phyloP scores from a whole-genome alignment of 345 rosid species.

The Noccaea bulbosa region DNA sequence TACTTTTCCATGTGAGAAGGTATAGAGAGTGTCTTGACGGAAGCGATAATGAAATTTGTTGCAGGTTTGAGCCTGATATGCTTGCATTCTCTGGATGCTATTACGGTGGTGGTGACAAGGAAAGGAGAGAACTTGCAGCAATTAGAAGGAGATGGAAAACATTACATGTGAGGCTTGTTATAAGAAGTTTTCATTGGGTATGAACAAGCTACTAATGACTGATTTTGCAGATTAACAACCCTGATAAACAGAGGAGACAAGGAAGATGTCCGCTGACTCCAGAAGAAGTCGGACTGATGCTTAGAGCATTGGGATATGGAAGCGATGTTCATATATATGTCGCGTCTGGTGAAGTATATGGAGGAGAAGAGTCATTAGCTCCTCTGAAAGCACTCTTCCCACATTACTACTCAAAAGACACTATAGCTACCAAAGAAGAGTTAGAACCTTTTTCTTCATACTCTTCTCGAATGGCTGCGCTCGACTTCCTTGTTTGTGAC shows the following conservation, averaged over 20 bases:
- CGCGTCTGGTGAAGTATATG: slow-evolving; percentile 96
- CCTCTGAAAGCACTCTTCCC: slow-evolving; percentile 89
- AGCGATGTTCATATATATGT: slow-evolving; percentile 89
- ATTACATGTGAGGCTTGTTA: slow-evolving; percentile 62
- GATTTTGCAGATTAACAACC: slow-evolving; percentile 60
- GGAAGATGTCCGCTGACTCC: slow-evolving; percentile 99
- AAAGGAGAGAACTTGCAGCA: slow-evolving; percentile 80
- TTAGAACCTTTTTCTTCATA: slow-evolving; percentile 73
- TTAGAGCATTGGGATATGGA: slow-evolving; percentile 95
- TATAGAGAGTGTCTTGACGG: slow-evolving; percentile 4
- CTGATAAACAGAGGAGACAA: slow-evolving; percentile 95
- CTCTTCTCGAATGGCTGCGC: slow-evolving; percentile 99
- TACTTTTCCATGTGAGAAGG: background rate
- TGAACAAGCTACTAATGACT: slow-evolving; percentile 11
- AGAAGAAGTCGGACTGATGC: slow-evolving; percentile 93
- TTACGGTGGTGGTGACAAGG: slow-evolving; percentile 98
- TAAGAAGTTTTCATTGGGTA: background rate
- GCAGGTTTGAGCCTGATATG: slow-evolving; percentile 99
- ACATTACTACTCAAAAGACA: slow-evolving; percentile 82
- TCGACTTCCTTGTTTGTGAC: slow-evolving; percentile 94
- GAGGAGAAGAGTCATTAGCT: slow-evolving; percentile 83
- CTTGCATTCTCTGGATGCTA: slow-evolving; percentile 99
- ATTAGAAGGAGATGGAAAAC: slow-evolving; percentile 98
- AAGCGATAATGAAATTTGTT: slow-evolving; percentile 43
- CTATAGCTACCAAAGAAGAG: slow-evolving; percentile 79